Evolutionary conservation across 768 basidiomycete genomes (phyloP).

Genomic region (Dioszegia aurantiaca): DNA sequence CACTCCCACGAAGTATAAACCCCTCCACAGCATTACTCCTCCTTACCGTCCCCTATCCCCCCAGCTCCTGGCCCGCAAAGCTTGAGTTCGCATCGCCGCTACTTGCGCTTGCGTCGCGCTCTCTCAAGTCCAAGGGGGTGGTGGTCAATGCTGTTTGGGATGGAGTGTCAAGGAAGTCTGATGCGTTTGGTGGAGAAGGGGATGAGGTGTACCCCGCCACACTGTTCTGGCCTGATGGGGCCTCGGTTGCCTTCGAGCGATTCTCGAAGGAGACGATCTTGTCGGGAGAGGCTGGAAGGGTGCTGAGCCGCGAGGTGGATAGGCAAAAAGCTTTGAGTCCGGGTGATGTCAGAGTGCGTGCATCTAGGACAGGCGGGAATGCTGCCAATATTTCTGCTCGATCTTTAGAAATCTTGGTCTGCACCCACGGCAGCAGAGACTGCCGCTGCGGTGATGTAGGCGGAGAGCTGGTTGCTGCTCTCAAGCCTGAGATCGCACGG

Average conservation of each 20-base stretch:
- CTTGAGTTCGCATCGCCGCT: slow-evolving; percentile 39
- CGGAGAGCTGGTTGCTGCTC: slow-evolving; percentile 58
- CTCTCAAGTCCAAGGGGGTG: slow-evolving; percentile 26
- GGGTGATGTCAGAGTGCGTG: background rate
- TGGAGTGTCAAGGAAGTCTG: slow-evolving; percentile 13
- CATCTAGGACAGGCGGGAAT: slow-evolving; percentile 12
- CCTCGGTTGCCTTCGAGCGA: slow-evolving; percentile 6
- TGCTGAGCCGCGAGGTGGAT: background rate
- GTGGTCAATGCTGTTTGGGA: slow-evolving; percentile 42
- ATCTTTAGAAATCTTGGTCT: slow-evolving; percentile 60
- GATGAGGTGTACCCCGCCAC: slow-evolving; percentile 32
- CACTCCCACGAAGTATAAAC: slow-evolving; percentile 33
- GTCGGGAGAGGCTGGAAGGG: background rate
- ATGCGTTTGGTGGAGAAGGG: slow-evolving; percentile 16
- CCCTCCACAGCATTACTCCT: slow-evolving; percentile 33
- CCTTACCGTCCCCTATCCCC: slow-evolving; percentile 36
- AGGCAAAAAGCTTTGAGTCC: background rate
- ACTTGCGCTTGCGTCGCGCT: slow-evolving; percentile 18
- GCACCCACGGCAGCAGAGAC: slow-evolving; percentile 74
- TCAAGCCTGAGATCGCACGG: slow-evolving; percentile 59
- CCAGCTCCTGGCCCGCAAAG: slow-evolving; percentile 36
- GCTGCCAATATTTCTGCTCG: too few species aligned
- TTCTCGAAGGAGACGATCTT: slow-evolving; percentile 2
- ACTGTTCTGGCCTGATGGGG: slow-evolving; percentile 40
- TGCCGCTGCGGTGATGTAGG: slow-evolving; percentile 75